Evolutionary conservation across 2,329 filamentous ascomycete genomes (phyloP).

Genomic region (Arthroderma sp.): DNA sequence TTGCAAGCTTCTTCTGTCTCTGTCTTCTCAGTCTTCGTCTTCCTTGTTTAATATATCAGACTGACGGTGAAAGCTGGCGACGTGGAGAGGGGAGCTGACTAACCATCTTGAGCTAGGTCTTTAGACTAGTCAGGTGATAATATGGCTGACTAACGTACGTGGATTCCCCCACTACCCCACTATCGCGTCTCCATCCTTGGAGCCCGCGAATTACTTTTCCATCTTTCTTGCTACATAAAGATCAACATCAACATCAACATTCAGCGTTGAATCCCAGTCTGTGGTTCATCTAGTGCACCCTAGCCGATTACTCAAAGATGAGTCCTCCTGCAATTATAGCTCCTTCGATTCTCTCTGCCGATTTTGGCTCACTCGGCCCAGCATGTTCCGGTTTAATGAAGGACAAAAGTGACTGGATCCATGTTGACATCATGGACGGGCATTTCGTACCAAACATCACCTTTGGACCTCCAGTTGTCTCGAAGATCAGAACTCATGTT

Average conservation of each 20-base stretch:
- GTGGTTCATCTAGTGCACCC: not conserved
- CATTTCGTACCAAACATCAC: constrained; percentile 99
- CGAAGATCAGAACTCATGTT: constrained; percentile 81
- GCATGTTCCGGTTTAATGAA: constrained; percentile 79
- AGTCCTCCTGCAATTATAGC: constrained; percentile 86
- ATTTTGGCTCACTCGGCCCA: constrained; percentile 78
- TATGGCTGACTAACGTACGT: not conserved
- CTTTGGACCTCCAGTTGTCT: constrained; percentile 88
- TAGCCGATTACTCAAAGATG: constrained; percentile 44
- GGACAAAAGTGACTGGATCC: constrained; percentile 81
- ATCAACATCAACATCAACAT: not conserved
- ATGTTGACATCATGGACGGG: constrained; percentile 97
- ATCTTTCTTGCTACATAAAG: not conserved
- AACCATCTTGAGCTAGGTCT: not conserved
- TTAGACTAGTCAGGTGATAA: not conserved
- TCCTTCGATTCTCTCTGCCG: constrained; percentile 93
- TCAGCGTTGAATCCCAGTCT: not conserved
- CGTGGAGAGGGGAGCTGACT: not conserved
- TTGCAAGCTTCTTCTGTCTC: not conserved
- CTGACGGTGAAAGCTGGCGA: not conserved
- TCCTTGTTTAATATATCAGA: not conserved
- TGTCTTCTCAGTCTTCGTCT: not conserved
- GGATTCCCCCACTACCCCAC: not conserved
- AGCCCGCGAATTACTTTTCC: not conserved
- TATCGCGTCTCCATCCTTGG: not conserved